Percentiles rank a stretch among this genome's conserved stretches.
phyloP scores from a whole-genome alignment of 2,329 filamentous ascomycete species.

The Sclerotinia spermophila region DNA sequence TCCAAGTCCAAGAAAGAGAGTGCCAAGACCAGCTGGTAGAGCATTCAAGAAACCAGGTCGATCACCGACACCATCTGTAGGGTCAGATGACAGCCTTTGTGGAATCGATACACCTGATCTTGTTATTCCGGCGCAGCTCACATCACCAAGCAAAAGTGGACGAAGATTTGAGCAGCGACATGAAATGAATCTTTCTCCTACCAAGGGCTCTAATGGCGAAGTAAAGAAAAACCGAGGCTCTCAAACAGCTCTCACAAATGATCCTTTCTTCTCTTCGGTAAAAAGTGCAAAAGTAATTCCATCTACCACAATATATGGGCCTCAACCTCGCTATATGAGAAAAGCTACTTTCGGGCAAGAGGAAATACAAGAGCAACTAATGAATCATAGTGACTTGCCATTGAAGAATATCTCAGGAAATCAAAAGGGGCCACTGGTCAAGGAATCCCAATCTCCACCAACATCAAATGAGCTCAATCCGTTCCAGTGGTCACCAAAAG shows the following conservation, averaged over 20 bases:
- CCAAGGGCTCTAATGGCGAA: conserved; percentile 19
- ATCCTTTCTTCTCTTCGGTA: conserved; percentile 30
- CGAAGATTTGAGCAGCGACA: conserved; percentile 18
- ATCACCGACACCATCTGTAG: conserved; percentile 24
- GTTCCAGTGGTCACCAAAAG: conserved; percentile 33
- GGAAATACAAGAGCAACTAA: conserved; percentile 20
- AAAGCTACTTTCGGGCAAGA: conserved; percentile 32
- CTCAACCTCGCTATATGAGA: conserved; percentile 28
- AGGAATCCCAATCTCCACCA: not conserved
- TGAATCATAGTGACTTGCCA: conserved; percentile 22
- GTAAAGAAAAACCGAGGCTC: not conserved
- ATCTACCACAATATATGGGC: conserved; percentile 18
- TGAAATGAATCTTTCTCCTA: conserved; percentile 22
- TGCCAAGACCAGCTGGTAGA: conserved; percentile 8
- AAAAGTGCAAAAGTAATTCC: conserved; percentile 24
- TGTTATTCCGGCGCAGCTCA: conserved; percentile 27
- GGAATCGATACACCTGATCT: conserved; percentile 24
- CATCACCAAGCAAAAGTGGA: conserved; percentile 29
- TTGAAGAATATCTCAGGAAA: conserved; percentile 30
- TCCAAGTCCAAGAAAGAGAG: conserved; percentile 25
- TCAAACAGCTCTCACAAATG: conserved; percentile 16
- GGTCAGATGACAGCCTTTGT: conserved; percentile 32
- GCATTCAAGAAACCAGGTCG: conserved; percentile 10
- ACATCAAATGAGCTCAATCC: conserved; percentile 23
- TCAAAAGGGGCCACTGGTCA: conserved; percentile 17